A percentile compares a stretch with the other conserved stretches of the same genome.
These are phyloP conservation scores for Talaromyces sp. DNA, from an alignment of 2,329 filamentous ascomycete genomes.

Conservation along the genomic window DNA sequence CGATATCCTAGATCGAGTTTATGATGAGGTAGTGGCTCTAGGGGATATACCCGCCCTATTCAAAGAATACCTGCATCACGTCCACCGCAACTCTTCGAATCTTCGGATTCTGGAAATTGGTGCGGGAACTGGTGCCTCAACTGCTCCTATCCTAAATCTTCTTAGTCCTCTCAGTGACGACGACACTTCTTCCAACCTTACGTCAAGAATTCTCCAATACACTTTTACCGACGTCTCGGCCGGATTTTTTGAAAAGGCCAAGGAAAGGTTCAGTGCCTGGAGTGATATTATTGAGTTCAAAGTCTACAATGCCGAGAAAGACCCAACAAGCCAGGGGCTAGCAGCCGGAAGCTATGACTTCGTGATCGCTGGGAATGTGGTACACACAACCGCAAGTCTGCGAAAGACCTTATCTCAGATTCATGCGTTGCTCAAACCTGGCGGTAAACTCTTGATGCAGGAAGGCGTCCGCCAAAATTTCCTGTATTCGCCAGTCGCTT, in stretches of 20 bases:
- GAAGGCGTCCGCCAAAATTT: slow-evolving; percentile 36
- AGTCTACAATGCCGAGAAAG: slow-evolving; percentile 32
- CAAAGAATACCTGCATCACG: slow-evolving; percentile 23
- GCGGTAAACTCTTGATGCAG: slow-evolving; percentile 48
- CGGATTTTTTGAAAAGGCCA: slow-evolving; percentile 34
- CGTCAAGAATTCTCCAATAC: slow-evolving; percentile 23
- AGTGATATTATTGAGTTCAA: slow-evolving; percentile 29
- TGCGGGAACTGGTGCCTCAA: slow-evolving; percentile 48
- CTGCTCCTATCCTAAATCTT: slow-evolving; percentile 34
- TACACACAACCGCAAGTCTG: slow-evolving; percentile 33
- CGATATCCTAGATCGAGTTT: slow-evolving; percentile 32
- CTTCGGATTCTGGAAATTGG: slow-evolving; percentile 44
- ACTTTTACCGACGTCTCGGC: slow-evolving; percentile 34
- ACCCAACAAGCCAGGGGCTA: slow-evolving; percentile 33
- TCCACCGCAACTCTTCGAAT: slow-evolving; percentile 27
- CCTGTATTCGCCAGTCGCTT: slow-evolving; percentile 27
- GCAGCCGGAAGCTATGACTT: slow-evolving; percentile 32
- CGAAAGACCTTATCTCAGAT: slow-evolving; percentile 30
- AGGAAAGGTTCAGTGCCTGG: slow-evolving; percentile 28
- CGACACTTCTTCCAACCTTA: slow-evolving; percentile 1
- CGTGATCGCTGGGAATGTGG: slow-evolving; percentile 37
- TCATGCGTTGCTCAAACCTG: slow-evolving; percentile 36
- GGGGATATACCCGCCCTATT: slow-evolving; percentile 26
- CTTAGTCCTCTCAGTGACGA: slow-evolving; percentile 24
- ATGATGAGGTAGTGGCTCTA: slow-evolving; percentile 29